phyloP scores from a whole-genome alignment of 305 asterid genomes.

The Salvia sclarea region DNA sequence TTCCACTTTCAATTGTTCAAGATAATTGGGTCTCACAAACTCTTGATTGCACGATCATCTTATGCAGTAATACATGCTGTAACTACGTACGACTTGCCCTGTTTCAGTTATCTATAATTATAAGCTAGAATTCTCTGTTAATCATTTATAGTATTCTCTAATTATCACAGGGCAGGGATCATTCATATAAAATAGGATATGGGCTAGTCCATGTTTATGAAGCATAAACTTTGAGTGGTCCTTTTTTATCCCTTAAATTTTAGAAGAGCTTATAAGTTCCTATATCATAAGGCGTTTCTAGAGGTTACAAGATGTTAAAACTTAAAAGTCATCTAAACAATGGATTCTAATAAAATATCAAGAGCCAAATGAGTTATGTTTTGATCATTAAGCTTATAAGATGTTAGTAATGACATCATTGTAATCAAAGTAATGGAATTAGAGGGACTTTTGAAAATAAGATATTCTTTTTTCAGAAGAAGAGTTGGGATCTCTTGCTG shows the following conservation, averaged over 20 bases:
- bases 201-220: constrained; percentile 2
- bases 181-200: background rate
- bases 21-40: constrained; percentile 1
- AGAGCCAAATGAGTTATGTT: background rate
- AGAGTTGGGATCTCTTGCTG: background rate
- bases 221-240: background rate
- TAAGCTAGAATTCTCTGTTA: background rate
- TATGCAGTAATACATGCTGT: constrained; percentile 1
- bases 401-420: background rate
- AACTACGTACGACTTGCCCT: background rate
- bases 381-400: background rate
- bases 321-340: background rate
- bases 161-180: background rate
- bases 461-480: background rate
- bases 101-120: background rate
- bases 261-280: background rate
- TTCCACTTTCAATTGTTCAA: constrained; percentile 23
- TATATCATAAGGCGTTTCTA: background rate
- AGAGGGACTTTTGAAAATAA: background rate
- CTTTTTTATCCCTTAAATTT: background rate
- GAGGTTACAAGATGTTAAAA: background rate
- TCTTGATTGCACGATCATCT: constrained; percentile 3
- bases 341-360: background rate
- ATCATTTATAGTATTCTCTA: background rate
- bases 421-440: background rate